phyloP scores from a whole-genome alignment of 306 rosid species.

The Vicia sativa region DNA sequence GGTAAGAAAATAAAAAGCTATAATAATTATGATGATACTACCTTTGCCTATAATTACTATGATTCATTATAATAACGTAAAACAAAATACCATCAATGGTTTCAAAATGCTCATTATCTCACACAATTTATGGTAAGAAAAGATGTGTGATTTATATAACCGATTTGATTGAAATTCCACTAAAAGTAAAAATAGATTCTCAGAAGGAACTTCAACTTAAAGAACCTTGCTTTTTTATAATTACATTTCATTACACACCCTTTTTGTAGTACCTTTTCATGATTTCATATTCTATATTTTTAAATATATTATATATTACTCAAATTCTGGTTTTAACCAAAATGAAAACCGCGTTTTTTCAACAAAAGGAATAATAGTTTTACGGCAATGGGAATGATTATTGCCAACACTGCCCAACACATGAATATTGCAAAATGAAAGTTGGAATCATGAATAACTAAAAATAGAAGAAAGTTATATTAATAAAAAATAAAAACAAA shows the following conservation, averaged over 20 bases:
- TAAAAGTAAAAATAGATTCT: slow-evolving; percentile 30
- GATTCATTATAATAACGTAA: slow-evolving; percentile 54
- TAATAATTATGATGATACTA: slow-evolving; percentile 49
- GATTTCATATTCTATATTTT: slow-evolving; percentile 37
- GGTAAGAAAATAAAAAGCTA: slow-evolving; percentile 40
- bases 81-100: slow-evolving; percentile 63
- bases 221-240: slow-evolving; percentile 28
- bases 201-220: slow-evolving; percentile 36
- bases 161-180: slow-evolving; percentile 26
- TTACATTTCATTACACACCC: slow-evolving; percentile 28
- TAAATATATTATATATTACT: not conserved
- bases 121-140: slow-evolving; percentile 28
- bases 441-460: slow-evolving; percentile 45
- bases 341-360: slow-evolving; percentile 37
- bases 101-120: slow-evolving; percentile 40
- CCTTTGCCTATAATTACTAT: slow-evolving; percentile 57
- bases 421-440: slow-evolving; percentile 43
- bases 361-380: slow-evolving; percentile 39
- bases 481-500: not conserved
- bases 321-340: slow-evolving; percentile 38
- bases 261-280: slow-evolving; percentile 39
- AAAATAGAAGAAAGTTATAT: slow-evolving; percentile 44
- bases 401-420: slow-evolving; percentile 63
- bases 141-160: slow-evolving; percentile 30
- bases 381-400: slow-evolving; percentile 51